phyloP scores from a whole-genome alignment of 371 early-diverging fungal species.

The Syncephalastrum contaminatum region DNA sequence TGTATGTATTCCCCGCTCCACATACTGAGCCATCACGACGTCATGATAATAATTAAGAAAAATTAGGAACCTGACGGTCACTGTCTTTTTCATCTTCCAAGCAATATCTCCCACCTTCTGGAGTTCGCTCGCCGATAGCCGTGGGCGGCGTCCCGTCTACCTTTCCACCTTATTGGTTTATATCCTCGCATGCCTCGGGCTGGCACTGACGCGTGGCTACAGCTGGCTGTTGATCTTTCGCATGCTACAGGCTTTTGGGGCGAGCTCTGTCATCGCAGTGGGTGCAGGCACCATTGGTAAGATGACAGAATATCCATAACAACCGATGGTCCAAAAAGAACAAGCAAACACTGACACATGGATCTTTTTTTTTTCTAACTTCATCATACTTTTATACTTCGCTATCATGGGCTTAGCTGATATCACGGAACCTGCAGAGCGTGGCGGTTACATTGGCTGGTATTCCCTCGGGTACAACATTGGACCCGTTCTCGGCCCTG shows the following conservation, averaged over 20 bases:
- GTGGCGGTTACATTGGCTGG: conserved; percentile 69
- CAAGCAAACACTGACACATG: not conserved
- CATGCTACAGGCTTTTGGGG: conserved; percentile 63
- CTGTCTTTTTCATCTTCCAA: conserved; percentile 41
- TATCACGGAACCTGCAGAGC: conserved; percentile 57
- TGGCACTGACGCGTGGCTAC: conserved; percentile 50
- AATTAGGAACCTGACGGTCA: conserved; percentile 25
- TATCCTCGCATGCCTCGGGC: conserved; percentile 55
- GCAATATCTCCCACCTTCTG: conserved; percentile 51
- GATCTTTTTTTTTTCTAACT: not conserved
- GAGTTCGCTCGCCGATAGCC: conserved; percentile 63
- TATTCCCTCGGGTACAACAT: conserved; percentile 54
- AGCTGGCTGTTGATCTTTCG: conserved; percentile 54
- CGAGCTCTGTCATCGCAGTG: conserved; percentile 61
- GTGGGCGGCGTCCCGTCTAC: conserved; percentile 64
- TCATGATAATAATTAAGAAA: not conserved
- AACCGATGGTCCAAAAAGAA: not conserved
- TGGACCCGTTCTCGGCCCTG: conserved; percentile 15
- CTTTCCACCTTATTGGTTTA: conserved; percentile 56
- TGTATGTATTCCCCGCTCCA: conserved; percentile 1
- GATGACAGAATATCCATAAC: not conserved
- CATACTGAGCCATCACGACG: not conserved
- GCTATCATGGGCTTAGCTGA: conserved; percentile 35
- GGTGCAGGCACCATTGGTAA: conserved; percentile 64
- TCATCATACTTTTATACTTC: conserved; percentile 1